phyloP scores from a whole-genome alignment of 2,329 filamentous ascomycete genomes.

The Dryadomyces quercivorus region DNA sequence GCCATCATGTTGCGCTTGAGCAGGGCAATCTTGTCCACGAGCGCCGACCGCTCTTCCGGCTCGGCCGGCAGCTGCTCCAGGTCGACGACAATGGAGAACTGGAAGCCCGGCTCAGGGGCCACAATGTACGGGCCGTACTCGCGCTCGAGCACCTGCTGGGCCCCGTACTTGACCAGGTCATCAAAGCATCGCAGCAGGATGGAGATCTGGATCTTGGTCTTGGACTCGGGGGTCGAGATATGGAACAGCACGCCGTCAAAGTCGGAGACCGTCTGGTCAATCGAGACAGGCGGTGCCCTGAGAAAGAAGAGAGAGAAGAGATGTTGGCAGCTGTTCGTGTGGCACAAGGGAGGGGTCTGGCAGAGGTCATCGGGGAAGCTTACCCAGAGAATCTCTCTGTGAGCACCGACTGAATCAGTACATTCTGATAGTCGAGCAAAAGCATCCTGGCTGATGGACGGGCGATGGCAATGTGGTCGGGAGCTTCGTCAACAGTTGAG shows the following conservation, averaged over 20 bases:
- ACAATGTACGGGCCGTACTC: slow-evolving; percentile 94
- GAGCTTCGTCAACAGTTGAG: not conserved
- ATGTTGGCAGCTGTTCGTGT: not conserved
- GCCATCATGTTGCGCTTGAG: slow-evolving; percentile 99
- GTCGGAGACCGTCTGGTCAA: slow-evolving; percentile 97
- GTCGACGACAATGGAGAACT: slow-evolving; percentile 89
- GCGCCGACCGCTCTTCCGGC: slow-evolving; percentile 68
- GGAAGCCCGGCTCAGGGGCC: slow-evolving; percentile 76
- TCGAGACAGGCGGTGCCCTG: slow-evolving; percentile 73
- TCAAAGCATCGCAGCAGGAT: slow-evolving; percentile 90
- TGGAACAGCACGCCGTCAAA: slow-evolving; percentile 99
- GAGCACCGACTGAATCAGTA: slow-evolving; percentile 90
- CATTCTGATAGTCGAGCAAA: slow-evolving; percentile 97
- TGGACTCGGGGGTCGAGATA: slow-evolving; percentile 88
- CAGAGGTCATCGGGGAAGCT: slow-evolving; percentile 11
- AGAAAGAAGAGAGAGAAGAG: no score
- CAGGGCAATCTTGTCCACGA: slow-evolving; percentile 77
- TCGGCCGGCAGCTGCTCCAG: slow-evolving; percentile 74
- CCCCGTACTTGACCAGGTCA: slow-evolving; percentile 87
- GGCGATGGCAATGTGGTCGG: not conserved
- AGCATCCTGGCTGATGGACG: slow-evolving; percentile 47
- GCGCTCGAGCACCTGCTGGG: slow-evolving; percentile 77
- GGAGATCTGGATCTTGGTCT: slow-evolving; percentile 89
- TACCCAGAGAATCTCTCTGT: slow-evolving; percentile 90
- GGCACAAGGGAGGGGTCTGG: slow-evolving; percentile 6